These are phyloP conservation scores for Crithidia expoeki DNA, from an alignment of 208 protist genomes.

Conservation along the genomic window DNA sequence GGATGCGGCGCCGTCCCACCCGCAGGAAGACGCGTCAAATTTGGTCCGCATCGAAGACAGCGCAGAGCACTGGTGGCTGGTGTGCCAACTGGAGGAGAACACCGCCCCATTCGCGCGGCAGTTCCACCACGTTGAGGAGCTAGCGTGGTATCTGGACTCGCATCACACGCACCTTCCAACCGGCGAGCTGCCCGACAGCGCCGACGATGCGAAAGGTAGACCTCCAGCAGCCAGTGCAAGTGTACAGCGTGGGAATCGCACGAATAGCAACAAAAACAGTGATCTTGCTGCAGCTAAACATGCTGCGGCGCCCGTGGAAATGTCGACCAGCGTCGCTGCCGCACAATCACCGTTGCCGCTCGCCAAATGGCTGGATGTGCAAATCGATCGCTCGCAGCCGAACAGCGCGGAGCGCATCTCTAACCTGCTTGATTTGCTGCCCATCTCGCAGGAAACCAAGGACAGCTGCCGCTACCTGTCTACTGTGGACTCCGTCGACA, in stretches of 20 bases:
- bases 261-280: too few relatives aligned
- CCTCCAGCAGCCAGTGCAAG: neutral
- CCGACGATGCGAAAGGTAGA: neutral
- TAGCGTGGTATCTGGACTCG: slow-evolving; percentile 50
- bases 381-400: slow-evolving; percentile 46
- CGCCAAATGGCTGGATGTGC: slow-evolving; percentile 84
- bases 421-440: slow-evolving; percentile 65
- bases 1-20: neutral
- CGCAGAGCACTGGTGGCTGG: slow-evolving; percentile 76
- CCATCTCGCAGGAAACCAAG: slow-evolving; percentile 58
- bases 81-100: slow-evolving; percentile 49
- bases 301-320: neutral
- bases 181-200: slow-evolving; percentile 3
- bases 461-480: slow-evolving; percentile 72
- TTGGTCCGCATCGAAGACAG: slow-evolving; percentile 66
- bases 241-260: neutral
- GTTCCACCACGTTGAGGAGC: slow-evolving; percentile 44
- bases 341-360: slow-evolving; percentile 23
- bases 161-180: slow-evolving; percentile 48
- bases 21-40: slow-evolving; percentile 25
- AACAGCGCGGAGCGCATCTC: slow-evolving; percentile 36
- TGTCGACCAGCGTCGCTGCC: neutral
- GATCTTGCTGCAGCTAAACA: too few relatives aligned
- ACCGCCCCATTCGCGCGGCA: slow-evolving; percentile 60
- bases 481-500: slow-evolving; percentile 56